Evolutionary conservation across 2,329 filamentous ascomycete genomes (phyloP).

Genomic region (Elsinoe arachidis): DNA sequence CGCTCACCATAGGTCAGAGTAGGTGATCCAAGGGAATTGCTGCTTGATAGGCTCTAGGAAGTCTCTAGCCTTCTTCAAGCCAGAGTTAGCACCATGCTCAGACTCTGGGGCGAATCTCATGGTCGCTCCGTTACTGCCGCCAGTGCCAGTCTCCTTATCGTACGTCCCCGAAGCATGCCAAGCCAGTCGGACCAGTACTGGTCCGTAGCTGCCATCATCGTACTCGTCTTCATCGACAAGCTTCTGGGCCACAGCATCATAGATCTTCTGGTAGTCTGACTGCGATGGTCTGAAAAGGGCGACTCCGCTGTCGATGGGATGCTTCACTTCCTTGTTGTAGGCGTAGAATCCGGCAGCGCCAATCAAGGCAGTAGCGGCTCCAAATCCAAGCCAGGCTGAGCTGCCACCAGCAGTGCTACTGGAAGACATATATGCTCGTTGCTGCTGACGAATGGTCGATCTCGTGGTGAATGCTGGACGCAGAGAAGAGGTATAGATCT

Average conservation of each 20-base stretch:
- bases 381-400: slow-evolving; percentile 49
- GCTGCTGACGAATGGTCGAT: slow-evolving; percentile 48
- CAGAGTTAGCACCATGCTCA: slow-evolving; percentile 88
- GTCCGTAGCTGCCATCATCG: slow-evolving; percentile 92
- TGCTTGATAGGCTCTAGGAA: slow-evolving; percentile 87
- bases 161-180: slow-evolving; percentile 95
- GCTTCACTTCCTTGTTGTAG: slow-evolving; percentile 46
- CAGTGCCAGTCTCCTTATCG: slow-evolving; percentile 78
- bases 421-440: slow-evolving; percentile 65
- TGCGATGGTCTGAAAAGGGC: slow-evolving; percentile 62
- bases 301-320: slow-evolving; percentile 22
- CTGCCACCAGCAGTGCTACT: slow-evolving; percentile 24
- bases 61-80: slow-evolving; percentile 74
- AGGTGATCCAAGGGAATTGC: slow-evolving; percentile 89
- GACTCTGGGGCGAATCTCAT: slow-evolving; percentile 91
- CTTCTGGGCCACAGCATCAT: slow-evolving; percentile 71
- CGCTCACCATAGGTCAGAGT: slow-evolving; percentile 80
- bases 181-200: slow-evolving; percentile 78
- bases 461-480: slow-evolving; percentile 51
- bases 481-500: slow-evolving; percentile 42
- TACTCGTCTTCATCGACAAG: slow-evolving; percentile 90
- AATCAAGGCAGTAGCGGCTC: slow-evolving; percentile 51
- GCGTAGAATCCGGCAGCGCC: slow-evolving; percentile 60
- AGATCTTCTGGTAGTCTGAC: slow-evolving; percentile 91
- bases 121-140: slow-evolving; percentile 90